Base-by-base conservation (phyloP, 345 rosid genomes). In the Viola odorata region DNA sequence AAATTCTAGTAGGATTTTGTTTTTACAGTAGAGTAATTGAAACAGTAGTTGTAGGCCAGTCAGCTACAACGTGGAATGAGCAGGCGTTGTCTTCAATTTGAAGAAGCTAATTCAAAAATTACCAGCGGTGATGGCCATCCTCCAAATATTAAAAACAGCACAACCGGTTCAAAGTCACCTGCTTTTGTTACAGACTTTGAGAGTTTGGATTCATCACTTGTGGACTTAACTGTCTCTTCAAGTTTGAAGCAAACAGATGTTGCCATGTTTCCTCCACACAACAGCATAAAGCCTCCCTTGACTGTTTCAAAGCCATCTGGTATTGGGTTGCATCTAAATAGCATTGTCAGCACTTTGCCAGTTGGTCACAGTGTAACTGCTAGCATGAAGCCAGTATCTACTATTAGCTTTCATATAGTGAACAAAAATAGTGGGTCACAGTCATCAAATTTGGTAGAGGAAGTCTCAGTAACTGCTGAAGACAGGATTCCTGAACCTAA, bases 31-130 rank as follows among this genome's bases (percentile, higher is more conserved):
- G 63, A 78, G 62, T 76, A 74, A 73, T 74, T 53, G 55, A 23
- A 58, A 64, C 23, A 38, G 36, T 69, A 58, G 57, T 56, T 79
- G 72, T 68, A 85, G 86, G 83, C 60, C 62, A 54, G 69, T 57
- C 78, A 76, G 58, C 69, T 73, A 49, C 85, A 81, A 37, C 81
- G 80, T 54, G 82, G 81, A 68, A 51, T 81, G 76, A 82, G 85
- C 58, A 79, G 86, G 52, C 83, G 88, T 55, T 79, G 86, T 71
- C 85, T 85, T 72, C 88, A 78, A 65, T 83, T 85, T 74, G 83
- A 70, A 69, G 81, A 79, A 64, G 71, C 78, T 61, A 71, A 54
- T 66, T 51, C 60, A 15, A 66, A 75, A 56, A 38, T 60, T 55
- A 57, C 45, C 45, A 47, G 55, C 51, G 65, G 60, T 45, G 47